These are phyloP conservation scores for Saraca asoca DNA, from an alignment of 331 rosid genomes.

Conservation along the genomic window DNA sequence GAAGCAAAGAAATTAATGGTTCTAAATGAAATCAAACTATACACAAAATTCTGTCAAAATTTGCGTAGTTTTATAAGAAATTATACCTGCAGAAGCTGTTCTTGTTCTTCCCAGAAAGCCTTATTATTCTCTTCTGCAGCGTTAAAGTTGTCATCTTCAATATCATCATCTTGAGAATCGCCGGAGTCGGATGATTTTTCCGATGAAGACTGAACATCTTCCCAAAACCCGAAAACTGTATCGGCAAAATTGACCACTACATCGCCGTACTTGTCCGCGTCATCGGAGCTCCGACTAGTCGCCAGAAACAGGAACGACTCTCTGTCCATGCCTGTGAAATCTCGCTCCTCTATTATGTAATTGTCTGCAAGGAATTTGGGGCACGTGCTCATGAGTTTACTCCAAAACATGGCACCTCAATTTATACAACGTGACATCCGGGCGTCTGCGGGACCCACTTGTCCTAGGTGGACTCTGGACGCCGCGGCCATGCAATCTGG, in stretches of 20 bases:
- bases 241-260: conserved; percentile 28
- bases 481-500: not conserved
- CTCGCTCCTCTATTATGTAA: too few relatives aligned
- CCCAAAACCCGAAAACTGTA: conserved; percentile 44
- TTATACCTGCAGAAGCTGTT: conserved; percentile 58
- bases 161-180: conserved; percentile 33
- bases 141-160: conserved; percentile 13
- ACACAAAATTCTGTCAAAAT: not conserved
- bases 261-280: conserved; percentile 10
- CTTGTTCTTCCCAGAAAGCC: conserved; percentile 70
- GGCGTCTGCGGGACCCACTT: conserved; percentile 16
- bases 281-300: conserved; percentile 24
- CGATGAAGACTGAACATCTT: conserved; percentile 27
- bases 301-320: not conserved
- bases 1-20: not conserved
- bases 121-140: conserved; percentile 41
- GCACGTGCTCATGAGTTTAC: not conserved
- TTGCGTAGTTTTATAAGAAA: not conserved
- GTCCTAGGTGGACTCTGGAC: conserved; percentile 9
- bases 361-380: too few relatives aligned
- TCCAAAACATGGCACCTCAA: not conserved
- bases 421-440: conserved; percentile 13
- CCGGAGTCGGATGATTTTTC: conserved; percentile 39
- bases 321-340: not conserved
- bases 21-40: not conserved